Evolutionary conservation across 257 asterid species (phyloP).

Genomic region (Ligustrum vulgare): DNA sequence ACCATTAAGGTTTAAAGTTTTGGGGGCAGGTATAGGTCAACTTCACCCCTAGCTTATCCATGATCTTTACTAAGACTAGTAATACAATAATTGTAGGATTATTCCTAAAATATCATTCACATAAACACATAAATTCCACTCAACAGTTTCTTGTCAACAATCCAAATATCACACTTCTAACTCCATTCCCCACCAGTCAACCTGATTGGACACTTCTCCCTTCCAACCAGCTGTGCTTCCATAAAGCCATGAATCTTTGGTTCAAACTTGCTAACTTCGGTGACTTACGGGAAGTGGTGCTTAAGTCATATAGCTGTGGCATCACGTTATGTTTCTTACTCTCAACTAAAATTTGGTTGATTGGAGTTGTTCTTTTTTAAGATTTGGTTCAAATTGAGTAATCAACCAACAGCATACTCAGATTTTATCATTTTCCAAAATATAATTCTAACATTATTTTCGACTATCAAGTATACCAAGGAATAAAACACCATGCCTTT

Average conservation of each 20-base stretch:
- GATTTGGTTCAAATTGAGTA: neutral
- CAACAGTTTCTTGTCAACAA: neutral
- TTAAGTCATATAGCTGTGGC: neutral
- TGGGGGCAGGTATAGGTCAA: neutral
- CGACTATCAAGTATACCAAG: slow-evolving; percentile 8
- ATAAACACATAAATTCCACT: neutral
- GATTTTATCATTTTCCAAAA: neutral
- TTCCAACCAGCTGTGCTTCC: neutral
- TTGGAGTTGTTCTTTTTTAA: neutral
- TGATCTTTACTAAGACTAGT: neutral
- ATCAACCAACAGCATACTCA: neutral
- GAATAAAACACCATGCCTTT: slow-evolving; percentile 7
- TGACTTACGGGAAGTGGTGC: neutral
- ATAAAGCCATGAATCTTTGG: neutral
- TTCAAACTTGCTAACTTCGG: neutral
- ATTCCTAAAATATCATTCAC: neutral
- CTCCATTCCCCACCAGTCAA: neutral
- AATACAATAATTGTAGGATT: neutral
- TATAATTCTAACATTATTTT: neutral
- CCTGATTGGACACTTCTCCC: neutral
- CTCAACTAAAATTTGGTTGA: neutral
- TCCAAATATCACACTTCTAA: neutral
- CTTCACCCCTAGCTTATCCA: neutral
- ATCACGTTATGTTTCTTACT: neutral
- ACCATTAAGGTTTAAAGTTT: neutral